Evolutionary conservation across 1,284 basidiomycete genomes (phyloP).

Genomic region (Phellinidium pouzarii): DNA sequence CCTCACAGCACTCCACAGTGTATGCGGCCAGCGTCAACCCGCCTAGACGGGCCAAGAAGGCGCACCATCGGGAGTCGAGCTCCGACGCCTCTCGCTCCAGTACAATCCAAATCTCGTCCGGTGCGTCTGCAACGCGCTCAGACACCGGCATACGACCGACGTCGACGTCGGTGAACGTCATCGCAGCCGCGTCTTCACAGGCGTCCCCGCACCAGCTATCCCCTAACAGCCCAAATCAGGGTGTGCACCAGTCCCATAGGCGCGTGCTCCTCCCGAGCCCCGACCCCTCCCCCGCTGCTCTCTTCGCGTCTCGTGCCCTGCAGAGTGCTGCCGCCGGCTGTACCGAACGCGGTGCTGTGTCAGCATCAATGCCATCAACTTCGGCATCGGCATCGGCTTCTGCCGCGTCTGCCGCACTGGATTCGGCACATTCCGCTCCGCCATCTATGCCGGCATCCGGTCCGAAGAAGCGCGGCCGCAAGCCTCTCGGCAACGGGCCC

Average conservation of each 20-base stretch:
- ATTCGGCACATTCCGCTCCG: constrained; percentile 18
- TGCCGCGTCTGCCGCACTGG: constrained; percentile 16
- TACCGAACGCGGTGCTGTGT: no score
- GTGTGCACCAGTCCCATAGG: constrained; percentile 30
- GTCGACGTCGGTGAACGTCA: neutral
- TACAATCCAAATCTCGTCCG: no score
- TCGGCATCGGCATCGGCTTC: no score
- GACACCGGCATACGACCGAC: neutral
- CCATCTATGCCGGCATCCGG: constrained; percentile 24
- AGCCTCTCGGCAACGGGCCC: constrained; percentile 38
- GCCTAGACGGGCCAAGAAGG: constrained; percentile 44
- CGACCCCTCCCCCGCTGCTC: constrained; percentile 10
- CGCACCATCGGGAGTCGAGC: no score
- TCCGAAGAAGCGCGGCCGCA: constrained; percentile 54
- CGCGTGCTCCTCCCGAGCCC: constrained; percentile 13
- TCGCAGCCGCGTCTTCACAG: neutral
- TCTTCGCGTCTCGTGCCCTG: constrained; percentile 17
- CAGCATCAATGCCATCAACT: no score
- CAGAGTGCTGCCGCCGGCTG: no score
- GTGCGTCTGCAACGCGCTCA: neutral
- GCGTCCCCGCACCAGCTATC: neutral
- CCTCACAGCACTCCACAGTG: constrained; percentile 13
- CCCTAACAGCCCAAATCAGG: neutral
- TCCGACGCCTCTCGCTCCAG: no score
- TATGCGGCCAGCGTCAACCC: constrained; percentile 53